Percentiles rank a stretch among this genome's conserved stretches.
phyloP scores from a whole-genome alignment of 2,329 filamentous ascomycete species.

The Pseudocercospora fuligena region DNA sequence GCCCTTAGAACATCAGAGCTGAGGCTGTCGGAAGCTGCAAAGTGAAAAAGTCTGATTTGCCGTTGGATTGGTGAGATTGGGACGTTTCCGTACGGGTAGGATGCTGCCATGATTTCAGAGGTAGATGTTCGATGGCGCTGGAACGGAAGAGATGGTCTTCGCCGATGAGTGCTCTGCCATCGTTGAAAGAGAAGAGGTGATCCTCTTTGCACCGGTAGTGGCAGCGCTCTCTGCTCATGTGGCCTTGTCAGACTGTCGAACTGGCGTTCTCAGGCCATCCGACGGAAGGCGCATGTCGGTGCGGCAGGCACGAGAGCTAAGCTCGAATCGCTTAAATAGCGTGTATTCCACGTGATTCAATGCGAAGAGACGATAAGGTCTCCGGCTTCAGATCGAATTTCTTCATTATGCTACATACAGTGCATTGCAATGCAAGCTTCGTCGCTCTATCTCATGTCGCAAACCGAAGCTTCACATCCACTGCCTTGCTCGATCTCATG shows the following conservation, averaged over 20 bases:
- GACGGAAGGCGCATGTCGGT: neutral
- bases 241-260: too few species aligned
- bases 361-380: neutral
- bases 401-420: conserved; percentile 12
- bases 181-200: neutral
- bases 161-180: neutral
- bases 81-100: neutral
- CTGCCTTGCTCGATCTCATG: neutral
- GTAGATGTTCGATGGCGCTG: neutral
- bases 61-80: neutral
- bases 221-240: neutral
- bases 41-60: neutral
- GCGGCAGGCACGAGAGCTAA: too few species aligned
- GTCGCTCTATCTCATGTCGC: neutral
- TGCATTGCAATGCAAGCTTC: neutral
- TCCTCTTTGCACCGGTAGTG: neutral
- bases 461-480: neutral
- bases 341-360: neutral
- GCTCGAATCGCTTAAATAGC: neutral
- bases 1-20: neutral
- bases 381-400: neutral
- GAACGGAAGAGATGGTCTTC: neutral
- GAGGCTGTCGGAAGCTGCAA: neutral
- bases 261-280: neutral
- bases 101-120: neutral